Conservation (phyloP, 352 stramenopile species). For the Phytopythium aichiense region DNA sequence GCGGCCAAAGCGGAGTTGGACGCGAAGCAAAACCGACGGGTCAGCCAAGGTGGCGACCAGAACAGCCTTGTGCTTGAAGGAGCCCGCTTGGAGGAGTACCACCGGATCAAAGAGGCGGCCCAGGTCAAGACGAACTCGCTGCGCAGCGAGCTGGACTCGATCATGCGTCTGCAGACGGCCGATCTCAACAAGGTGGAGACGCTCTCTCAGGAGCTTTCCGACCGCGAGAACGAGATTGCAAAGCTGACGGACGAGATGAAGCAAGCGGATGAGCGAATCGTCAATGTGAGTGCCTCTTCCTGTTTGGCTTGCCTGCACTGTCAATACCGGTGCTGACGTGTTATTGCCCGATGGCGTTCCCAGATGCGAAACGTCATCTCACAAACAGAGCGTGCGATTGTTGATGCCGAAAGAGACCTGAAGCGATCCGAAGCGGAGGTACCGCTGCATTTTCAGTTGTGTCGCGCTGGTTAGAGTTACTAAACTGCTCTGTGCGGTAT, state of each 20-base stretch:
- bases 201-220: constrained; percentile 60
- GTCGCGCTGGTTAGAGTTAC: neutral
- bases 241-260: constrained; percentile 60
- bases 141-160: constrained; percentile 65
- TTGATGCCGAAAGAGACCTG: constrained; percentile 44
- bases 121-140: constrained; percentile 69
- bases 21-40: constrained; percentile 24
- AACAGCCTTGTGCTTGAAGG: constrained; percentile 55
- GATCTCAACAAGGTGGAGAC: constrained; percentile 75
- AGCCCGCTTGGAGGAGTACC: constrained; percentile 71
- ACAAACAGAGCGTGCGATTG: constrained; percentile 54
- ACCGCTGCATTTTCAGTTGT: constrained; percentile 7
- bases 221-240: constrained; percentile 67
- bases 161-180: constrained; percentile 56
- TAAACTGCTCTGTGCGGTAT: neutral
- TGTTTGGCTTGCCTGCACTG: neutral
- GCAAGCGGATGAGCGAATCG: constrained; percentile 55
- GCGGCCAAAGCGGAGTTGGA: constrained; percentile 57
- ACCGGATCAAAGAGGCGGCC: constrained; percentile 75
- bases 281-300: constrained; percentile 29
- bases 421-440: constrained; percentile 49
- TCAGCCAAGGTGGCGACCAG: constrained; percentile 35
- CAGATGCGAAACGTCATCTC: constrained; percentile 72
- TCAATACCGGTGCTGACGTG: neutral
- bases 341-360: neutral